Base-by-base conservation (phyloP, 148 eudicot genomes). In the Linanthus parryae region DNA sequence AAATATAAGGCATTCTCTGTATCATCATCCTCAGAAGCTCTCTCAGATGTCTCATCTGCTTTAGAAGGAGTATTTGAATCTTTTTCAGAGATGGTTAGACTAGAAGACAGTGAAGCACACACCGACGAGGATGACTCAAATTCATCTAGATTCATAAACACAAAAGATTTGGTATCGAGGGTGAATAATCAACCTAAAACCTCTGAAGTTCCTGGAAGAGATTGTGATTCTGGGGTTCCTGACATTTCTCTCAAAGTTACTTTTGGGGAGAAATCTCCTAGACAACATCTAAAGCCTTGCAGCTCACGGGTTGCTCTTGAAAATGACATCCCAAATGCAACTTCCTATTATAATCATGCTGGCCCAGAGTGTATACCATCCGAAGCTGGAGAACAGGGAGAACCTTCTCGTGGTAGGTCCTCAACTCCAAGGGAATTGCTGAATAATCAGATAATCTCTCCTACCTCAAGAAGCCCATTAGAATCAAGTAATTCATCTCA, bases 21-120 rank as follows among this genome's bases (percentile, higher is more conserved):
- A 48, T 78, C 78, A 36, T 82, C 84, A 50, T 67, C 84, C 37
- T 47, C 95, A 56, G 73, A 76, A 63, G 69, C 75, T 55, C 61
- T 76, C 24, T 76, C 82, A 62, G 73, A 74, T 56, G 51, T 82
- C 48, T 66, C 80, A 24, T 63, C 70, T 74, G 71, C 63, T 44
- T 59, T 88, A 26, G 83, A 78, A 50, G 74, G 73, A 53, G 48
- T 82, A 22, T 66, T 88, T 56, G 76, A 78, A 65, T 80, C 85
- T 53, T 82, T 78, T 63, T 22, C 46, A 12, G 72, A 77, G 51
- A 66, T 70, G 49, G 67, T 63, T 8, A 79, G 70, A 59, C 64
- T 68, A 43, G 80, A 62, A 34, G 78, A 68, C 37, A 48, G 30
- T 37, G 60, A 36, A 48, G 79, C 58, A 60, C 64, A 66, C 55